These are phyloP conservation scores for Pachysandra terminalis DNA, from an alignment of 164 flowering plant genomes.

Conservation along the genomic window DNA sequence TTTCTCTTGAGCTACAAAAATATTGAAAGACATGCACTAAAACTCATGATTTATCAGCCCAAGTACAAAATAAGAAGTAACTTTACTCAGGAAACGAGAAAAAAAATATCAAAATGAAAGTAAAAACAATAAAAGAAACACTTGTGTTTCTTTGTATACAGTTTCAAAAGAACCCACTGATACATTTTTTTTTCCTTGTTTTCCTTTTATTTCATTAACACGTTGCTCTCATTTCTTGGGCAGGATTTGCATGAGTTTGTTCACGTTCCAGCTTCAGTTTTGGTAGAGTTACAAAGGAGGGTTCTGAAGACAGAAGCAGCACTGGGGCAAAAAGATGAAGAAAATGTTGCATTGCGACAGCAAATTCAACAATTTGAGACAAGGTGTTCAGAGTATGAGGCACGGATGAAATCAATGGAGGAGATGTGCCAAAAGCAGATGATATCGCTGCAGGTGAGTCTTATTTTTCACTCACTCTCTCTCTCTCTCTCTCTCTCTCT, in stretches of 20 bases:
- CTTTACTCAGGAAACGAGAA: too few relatives aligned
- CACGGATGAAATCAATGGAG: conserved; percentile 81
- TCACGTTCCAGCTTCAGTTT: conserved; percentile 29
- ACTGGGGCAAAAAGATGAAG: conserved; percentile 61
- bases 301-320: conserved; percentile 63
- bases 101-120: too few relatives aligned
- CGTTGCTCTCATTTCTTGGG: not conserved
- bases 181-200: too few relatives aligned
- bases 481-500: too few relatives aligned
- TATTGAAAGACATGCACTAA: too few relatives aligned
- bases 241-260: conserved; percentile 45
- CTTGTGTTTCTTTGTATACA: too few relatives aligned
- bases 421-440: conserved; percentile 84
- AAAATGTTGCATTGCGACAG: conserved; percentile 57
- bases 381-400: conserved; percentile 75
- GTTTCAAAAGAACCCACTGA: too few relatives aligned
- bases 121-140: too few relatives aligned
- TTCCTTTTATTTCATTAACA: too few relatives aligned
- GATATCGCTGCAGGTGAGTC: conserved; percentile 70
- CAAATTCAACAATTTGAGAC: conserved; percentile 50
- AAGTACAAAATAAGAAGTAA: too few relatives aligned
- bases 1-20: too few relatives aligned
- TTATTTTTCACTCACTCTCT: not conserved
- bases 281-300: conserved; percentile 56
- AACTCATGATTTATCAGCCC: too few relatives aligned